phyloP scores from a whole-genome alignment of 225 moss, liverwort and hornwort genomes.

The Sphagnum contortum region DNA sequence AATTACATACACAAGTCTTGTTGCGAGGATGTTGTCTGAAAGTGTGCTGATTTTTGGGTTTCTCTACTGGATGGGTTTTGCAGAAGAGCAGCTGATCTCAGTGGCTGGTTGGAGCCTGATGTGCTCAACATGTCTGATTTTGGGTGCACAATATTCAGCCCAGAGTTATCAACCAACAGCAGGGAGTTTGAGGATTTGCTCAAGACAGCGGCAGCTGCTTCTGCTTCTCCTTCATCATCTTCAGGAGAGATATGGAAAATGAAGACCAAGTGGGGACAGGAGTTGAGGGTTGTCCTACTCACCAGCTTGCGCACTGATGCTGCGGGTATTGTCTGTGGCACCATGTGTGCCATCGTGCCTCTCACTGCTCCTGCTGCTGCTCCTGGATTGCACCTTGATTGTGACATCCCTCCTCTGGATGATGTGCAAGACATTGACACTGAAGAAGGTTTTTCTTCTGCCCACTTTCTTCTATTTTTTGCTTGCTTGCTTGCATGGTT shows the following conservation, averaged over 20 bases:
- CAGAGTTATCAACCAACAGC: constrained; percentile 5
- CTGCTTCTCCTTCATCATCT: constrained; percentile 8
- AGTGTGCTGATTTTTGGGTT: background rate
- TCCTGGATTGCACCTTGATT: constrained; percentile 3
- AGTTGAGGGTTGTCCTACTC: constrained; percentile 19
- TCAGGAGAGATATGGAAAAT: constrained; percentile 30
- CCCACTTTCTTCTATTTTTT: too few species aligned
- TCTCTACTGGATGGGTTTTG: background rate
- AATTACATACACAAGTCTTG: too few species aligned
- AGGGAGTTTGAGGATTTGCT: constrained; percentile 38
- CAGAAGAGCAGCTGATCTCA: constrained; percentile 39
- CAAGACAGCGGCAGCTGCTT: constrained; percentile 22
- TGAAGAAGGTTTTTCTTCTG: constrained; percentile 11
- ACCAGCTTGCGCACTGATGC: constrained; percentile 19
- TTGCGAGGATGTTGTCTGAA: background rate
- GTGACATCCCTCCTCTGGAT: constrained; percentile 2
- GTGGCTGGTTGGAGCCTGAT: constrained; percentile 42
- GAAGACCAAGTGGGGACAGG: constrained; percentile 47
- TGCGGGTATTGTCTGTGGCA: constrained; percentile 12
- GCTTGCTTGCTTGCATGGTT: too few species aligned
- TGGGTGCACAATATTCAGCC: constrained; percentile 29
- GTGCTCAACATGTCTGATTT: constrained; percentile 32
- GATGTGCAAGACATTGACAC: constrained; percentile 21
- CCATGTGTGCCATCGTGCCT: constrained; percentile 37
- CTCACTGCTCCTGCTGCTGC: constrained; percentile 8